Base-by-base conservation (phyloP, 495 filamentous ascomycete species). In the Podospora comata region DNA sequence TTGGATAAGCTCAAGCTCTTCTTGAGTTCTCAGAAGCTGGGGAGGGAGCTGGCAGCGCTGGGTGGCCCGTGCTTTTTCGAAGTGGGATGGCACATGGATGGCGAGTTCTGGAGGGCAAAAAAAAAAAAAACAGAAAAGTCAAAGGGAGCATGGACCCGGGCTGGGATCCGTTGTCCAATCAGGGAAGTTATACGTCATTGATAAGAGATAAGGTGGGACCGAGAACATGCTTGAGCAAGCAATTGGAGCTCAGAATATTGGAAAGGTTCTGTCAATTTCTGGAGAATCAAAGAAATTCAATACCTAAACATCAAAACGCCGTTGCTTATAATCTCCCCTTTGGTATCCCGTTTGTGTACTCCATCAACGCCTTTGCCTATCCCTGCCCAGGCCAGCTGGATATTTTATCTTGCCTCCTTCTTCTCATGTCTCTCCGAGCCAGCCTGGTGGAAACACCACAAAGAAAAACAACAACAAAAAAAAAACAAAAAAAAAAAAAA, bases 161-260 rank as follows among this genome's bases (percentile, higher is more conserved):
- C 61, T 32, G 30, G 30, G 61, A 32, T n/a, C 61, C 61, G 61
- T 19, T 63, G 61, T 63, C 61, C 61, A 63, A 63, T 63, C 61
- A 63, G 3, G 18, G 5, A 7, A 9, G 61, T 18, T 48, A 63
- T 39, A 63, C 27, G 30, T 63, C 61, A 63, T 32, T 63, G 61
- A 63, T 63, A 63, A 26, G 55, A 19, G 61, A 63, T 63, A 63
- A 63, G 61, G 23, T 7, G 7, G 4, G 26, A 11, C 5, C 39
- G 13, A 48, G 39, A 48, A 7, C 55, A 58, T 58, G 9, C 54
- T 57, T 57, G 23, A 23, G 39, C 6, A 48, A 48, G 39, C 55
- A 13, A n/a, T 58, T 58, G 55, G 55, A 58, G 55, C 18, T 58
- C 11, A 18, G 23, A 58, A 48, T 48, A 11, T 48, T 6, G 2